Percentiles rank a stretch among this genome's conserved stretches.
These are phyloP conservation scores for Arthrobotrys iridis DNA, from an alignment of 2,329 filamentous ascomycete genomes.

Conservation along the genomic window DNA sequence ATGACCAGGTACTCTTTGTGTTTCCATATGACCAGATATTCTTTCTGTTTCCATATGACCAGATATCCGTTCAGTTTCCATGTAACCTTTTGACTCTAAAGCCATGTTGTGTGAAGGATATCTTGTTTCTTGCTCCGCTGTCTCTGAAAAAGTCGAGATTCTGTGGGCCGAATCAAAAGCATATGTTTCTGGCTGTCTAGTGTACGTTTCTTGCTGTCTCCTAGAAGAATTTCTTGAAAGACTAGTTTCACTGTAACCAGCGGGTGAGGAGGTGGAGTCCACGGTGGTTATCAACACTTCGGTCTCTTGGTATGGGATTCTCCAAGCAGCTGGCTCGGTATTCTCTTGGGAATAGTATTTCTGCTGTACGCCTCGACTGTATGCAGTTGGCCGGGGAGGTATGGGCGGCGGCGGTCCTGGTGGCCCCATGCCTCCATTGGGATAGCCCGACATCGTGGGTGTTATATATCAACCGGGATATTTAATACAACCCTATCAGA, in stretches of 20 bases:
- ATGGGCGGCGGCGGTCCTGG: slow-evolving; percentile 34
- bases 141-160: slow-evolving; percentile 11
- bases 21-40: not conserved
- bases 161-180: slow-evolving; percentile 18
- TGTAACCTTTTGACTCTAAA: not conserved
- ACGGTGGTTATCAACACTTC: slow-evolving; percentile 51
- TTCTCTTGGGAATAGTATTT: slow-evolving; percentile 39
- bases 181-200: slow-evolving; percentile 36
- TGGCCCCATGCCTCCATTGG: slow-evolving; percentile 38
- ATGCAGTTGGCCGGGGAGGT: slow-evolving; percentile 42
- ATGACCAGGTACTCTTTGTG: not conserved
- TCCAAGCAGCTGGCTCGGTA: slow-evolving; percentile 35
- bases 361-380: slow-evolving; percentile 35
- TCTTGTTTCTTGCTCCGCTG: slow-evolving; percentile 19
- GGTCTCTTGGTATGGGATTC: slow-evolving; percentile 51
- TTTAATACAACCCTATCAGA: slow-evolving; percentile 3
- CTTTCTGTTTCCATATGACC: not conserved
- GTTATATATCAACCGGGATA: slow-evolving; percentile 38
- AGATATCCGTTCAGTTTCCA: not conserved
- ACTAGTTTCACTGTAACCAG: slow-evolving; percentile 22
- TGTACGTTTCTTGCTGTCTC: slow-evolving; percentile 37
- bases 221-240: slow-evolving; percentile 39
- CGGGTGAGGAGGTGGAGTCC: slow-evolving; percentile 16
- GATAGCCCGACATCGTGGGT: slow-evolving; percentile 41
- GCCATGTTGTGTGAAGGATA: slow-evolving; percentile 31